Percentiles rank a stretch among this genome's conserved stretches.
phyloP scores from a whole-genome alignment of 441 rosid genomes.

The Pelargonium exstipulatum region DNA sequence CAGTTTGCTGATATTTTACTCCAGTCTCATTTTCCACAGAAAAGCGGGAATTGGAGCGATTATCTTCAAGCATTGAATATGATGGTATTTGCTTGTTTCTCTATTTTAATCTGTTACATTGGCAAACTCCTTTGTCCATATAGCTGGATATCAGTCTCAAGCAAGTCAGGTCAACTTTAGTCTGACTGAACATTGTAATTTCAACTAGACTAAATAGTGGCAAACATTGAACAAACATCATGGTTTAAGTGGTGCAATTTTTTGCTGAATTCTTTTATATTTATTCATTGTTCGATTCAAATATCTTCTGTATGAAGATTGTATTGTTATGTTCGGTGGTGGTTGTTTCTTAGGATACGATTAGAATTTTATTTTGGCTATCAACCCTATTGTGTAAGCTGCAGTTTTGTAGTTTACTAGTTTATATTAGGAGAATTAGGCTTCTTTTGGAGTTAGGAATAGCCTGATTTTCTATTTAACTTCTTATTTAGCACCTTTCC shows the following conservation, averaged over 20 bases:
- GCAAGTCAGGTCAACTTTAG: background rate
- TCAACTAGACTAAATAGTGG: background rate
- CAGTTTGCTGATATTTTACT: constrained; percentile 59
- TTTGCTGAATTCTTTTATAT: background rate
- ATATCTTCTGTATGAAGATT: background rate
- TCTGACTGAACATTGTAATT: background rate
- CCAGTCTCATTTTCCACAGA: constrained; percentile 36
- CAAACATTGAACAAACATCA: background rate
- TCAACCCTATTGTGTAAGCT: background rate
- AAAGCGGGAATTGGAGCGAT: constrained; percentile 39
- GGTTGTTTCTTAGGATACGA: background rate
- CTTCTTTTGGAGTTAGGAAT: background rate
- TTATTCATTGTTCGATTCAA: background rate
- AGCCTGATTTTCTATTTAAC: background rate
- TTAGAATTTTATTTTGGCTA: background rate
- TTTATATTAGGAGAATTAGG: background rate
- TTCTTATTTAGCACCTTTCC: background rate
- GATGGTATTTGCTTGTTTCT: constrained; percentile 44
- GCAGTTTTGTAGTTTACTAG: background rate
- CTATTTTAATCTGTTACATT: background rate
- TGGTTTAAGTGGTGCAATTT: background rate
- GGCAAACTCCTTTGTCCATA: background rate
- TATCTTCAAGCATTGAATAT: constrained; percentile 50
- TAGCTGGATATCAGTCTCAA: background rate
- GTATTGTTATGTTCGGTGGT: background rate